phyloP scores from a whole-genome alignment of 108 stramenopile species.

The Nitzschia sp. region DNA sequence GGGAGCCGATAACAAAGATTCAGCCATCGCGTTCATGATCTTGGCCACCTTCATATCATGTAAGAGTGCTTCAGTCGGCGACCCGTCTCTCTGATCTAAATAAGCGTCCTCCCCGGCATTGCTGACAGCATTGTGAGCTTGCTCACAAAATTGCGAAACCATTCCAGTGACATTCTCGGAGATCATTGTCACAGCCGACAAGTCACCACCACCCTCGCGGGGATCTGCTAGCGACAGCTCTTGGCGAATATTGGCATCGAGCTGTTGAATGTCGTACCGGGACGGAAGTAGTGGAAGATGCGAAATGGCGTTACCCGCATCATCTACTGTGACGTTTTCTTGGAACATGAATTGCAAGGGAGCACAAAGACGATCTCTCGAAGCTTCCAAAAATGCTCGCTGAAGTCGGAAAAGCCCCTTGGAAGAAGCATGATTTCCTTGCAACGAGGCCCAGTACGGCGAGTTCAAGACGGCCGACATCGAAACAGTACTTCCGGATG shows the following conservation, averaged over 20 bases:
- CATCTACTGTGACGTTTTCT: slow-evolving; percentile 74
- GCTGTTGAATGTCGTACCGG: slow-evolving; percentile 77
- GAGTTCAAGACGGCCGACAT: slow-evolving; percentile 72
- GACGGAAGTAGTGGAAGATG: slow-evolving; percentile 72
- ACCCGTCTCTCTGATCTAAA: slow-evolving; percentile 45
- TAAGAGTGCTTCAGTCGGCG: slow-evolving; percentile 62
- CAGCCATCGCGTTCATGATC: slow-evolving; percentile 56
- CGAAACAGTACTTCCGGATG: slow-evolving; percentile 29
- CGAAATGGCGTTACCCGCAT: slow-evolving; percentile 64
- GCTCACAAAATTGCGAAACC: slow-evolving; percentile 69
- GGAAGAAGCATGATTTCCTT: slow-evolving; percentile 42
- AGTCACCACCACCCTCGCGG: slow-evolving; percentile 83
- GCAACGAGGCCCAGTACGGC: slow-evolving; percentile 67
- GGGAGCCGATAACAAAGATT: slow-evolving; percentile 62
- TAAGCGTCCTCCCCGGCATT: slow-evolving; percentile 55
- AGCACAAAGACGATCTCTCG: slow-evolving; percentile 61
- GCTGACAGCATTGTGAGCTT: slow-evolving; percentile 70
- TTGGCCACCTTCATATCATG: slow-evolving; percentile 80
- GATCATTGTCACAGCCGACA: slow-evolving; percentile 70
- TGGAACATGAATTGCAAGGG: slow-evolving; percentile 85
- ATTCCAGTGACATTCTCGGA: slow-evolving; percentile 70
- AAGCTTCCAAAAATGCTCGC: slow-evolving; percentile 72
- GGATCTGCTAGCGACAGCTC: slow-evolving; percentile 84
- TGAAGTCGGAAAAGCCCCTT: slow-evolving; percentile 66
- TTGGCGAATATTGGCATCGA: slow-evolving; percentile 77